Evolutionary conservation across 805 yeast genomes (phyloP), one percentile per base, ranked within the genome.

Genomic region (Kazachstania africana): DNA sequence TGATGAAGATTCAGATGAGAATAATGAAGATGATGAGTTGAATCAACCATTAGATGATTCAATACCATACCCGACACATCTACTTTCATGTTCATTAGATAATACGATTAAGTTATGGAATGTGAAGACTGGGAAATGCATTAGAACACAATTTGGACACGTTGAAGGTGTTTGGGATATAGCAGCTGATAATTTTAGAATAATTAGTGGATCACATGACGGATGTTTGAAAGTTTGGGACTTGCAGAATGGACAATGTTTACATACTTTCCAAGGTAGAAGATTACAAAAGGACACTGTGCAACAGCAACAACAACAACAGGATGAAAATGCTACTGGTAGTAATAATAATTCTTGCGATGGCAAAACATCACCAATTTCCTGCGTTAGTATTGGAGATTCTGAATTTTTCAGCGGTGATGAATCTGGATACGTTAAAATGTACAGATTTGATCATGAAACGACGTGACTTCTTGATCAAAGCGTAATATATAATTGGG

Each of bases 131-230:
- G 95, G 96, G 3, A 72, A 75, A 53, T 88, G 97, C 50, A 72
- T 85, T 8, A 67, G 95, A 36, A 91, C 98, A 0, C 88, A 91
- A 55, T 91, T 88, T 61, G 98, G 98, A 3, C 98, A 91, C 52
- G 84, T 88, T 33, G 97, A 91, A 57, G 98, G 98, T 15, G 95
- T 91, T 13, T 88, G 97, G 96, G 84, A 88, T 26, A 79, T 91
- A 34, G 84, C 91, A 12, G 94, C 96, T 1, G 97, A 91, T 60
- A 85, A 87, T 24, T 91, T 91, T 65, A 70, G 98, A 43, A 81
- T 91, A 27, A 81, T 88, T 8, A 77, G 91, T 46, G 97, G 97
- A 2, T 87, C 95, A 1, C 96, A 91, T 50, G 98, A 91, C 61
- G 70, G 84, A 39, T 64, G 76, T 27, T 81, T 87, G 38, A 91